Conservation (phyloP, 116 monocot genomes). For the Trichopus zeylanicus region DNA sequence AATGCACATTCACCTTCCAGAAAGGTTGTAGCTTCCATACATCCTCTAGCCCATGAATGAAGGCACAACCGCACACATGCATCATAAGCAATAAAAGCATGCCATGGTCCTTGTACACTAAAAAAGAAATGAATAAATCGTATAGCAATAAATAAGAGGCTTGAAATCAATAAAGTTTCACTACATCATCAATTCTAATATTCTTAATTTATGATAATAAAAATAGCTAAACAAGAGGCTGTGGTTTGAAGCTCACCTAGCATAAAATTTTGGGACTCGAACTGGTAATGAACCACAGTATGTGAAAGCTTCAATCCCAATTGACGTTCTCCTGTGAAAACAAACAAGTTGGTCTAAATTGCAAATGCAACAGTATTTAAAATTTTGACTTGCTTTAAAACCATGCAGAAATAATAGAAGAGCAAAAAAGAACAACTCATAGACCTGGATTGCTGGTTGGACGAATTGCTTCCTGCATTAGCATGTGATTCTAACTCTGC, state of each 20-base stretch:
- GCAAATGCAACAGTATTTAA: too few relatives aligned
- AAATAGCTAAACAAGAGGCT: not conserved
- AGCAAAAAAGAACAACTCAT: too few relatives aligned
- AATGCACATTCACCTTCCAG: conserved; percentile 90
- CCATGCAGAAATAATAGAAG: too few relatives aligned
- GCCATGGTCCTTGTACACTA: conserved; percentile 89
- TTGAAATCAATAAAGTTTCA: not conserved
- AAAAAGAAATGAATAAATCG: not conserved
- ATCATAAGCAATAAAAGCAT: conserved; percentile 94
- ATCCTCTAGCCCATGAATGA: conserved; percentile 94
- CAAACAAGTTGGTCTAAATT: too few relatives aligned
- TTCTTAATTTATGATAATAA: too few relatives aligned
- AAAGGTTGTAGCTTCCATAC: conserved; percentile 96
- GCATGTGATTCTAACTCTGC: conserved; percentile 11
- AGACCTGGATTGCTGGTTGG: conserved; percentile 26
- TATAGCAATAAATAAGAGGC: not conserved
- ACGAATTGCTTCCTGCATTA: conserved; percentile 9
- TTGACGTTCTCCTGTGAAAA: too few relatives aligned
- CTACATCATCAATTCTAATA: not conserved
- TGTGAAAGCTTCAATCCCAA: conserved; percentile 16
- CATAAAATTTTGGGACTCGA: conserved; percentile 80
- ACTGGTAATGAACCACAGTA: conserved; percentile 45
- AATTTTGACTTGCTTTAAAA: too few relatives aligned
- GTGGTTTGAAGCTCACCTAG: conserved; percentile 30
- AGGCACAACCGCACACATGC: conserved; percentile 95